Evolutionary conservation across 2,329 filamentous ascomycete species (phyloP), one percentile per base, ranked within the genome.

Genomic region (Aspergillus jensenii): DNA sequence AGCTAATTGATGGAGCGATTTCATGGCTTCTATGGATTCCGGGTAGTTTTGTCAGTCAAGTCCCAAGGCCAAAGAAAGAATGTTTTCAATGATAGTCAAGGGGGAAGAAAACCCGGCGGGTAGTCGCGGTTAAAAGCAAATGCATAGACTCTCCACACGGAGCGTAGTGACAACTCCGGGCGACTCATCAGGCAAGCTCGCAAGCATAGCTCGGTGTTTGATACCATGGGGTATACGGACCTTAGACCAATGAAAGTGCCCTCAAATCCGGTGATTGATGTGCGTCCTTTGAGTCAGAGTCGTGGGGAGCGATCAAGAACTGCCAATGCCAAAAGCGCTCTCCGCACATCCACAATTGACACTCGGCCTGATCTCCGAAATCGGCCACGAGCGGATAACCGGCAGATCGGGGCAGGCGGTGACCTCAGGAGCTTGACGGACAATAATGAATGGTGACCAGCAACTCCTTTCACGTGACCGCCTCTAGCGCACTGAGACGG

Each of bases 1-100:
- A 59, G 70, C 65, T 52, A 75, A 68, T 69, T 73, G 73, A 58
- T 68, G 71, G 60, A 74, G 61, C 12, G 70, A 68, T 52, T 68
- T 73, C 74, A 76, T 76, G 49, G 45, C 56, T 63, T 54, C 19
- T 23, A 51, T 37, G 35, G 37, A 11, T 25, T 47, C 9, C 7
- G 17, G 31, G 17, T 12, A 50, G 33, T 44, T 50, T 2, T 27
- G 17, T 48, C 21, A 39, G 27, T 37, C n/a, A 4, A n/a, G n/a
- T n/a, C 6, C 17, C 43, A 48, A 11, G 8, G 47, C 14, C 25
- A 39, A 49, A 25, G 6, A 46, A 49, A 35, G 40, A 51, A 33
- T 27, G 39, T 21, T 27, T 31, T 17, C 5, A 12, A 15, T 44
- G 40, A 14, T 17, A 23, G 55, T 31, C 21, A 50, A 39, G 45